Evolutionary conservation across 768 basidiomycete species (phyloP), one percentile per base, ranked within the genome.

Genomic region (Russula foetens): DNA sequence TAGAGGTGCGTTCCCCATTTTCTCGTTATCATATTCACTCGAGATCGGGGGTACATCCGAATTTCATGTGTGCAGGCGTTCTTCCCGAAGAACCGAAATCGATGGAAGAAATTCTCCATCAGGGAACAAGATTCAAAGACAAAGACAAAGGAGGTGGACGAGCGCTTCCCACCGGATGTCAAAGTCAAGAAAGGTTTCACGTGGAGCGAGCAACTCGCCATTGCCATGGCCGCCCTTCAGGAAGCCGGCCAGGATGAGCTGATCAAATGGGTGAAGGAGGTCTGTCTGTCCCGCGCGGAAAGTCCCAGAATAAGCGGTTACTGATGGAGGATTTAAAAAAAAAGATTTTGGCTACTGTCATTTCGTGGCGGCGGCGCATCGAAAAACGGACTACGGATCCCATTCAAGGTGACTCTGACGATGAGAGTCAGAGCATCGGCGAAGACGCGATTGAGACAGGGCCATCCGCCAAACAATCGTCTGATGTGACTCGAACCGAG

Each of bases 121-220:
- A 86, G 84, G 82, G 79, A 86, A 72, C 84, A 86, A 0, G 76
- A 77, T 41, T 66, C 64, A 63, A 84, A 74, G 73, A 41, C 39
- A 1, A 51, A 54, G 53, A n/a, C 26, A 57, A 68, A 69, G 43
- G 73, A 76, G 51, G 70, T 71, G 52, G 81, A 82, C 63, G 74
- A 69, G 14, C 71, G 72, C 51, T 78, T 78, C 70, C 80, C 84
- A 41, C 79, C 76, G 15, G 93, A 95, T 53, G 81, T 96, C 29
- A 77, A 82, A 61, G 84, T 96, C 63, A 89, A 90, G 77, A 91
- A 90, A 67, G 92, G 91, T 7, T 87, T 91, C 72, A 84, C 88
- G 17, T 89, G 87, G 85, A 92, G 85, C 66, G 87, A 98, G 68
- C 86, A 98, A 71, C 77, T 98, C 49, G 95, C 90, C 3, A 91